Conservation (phyloP, 225 moss, liverwort and hornwort genomes). For the Pseudoscleropodium purum region DNA sequence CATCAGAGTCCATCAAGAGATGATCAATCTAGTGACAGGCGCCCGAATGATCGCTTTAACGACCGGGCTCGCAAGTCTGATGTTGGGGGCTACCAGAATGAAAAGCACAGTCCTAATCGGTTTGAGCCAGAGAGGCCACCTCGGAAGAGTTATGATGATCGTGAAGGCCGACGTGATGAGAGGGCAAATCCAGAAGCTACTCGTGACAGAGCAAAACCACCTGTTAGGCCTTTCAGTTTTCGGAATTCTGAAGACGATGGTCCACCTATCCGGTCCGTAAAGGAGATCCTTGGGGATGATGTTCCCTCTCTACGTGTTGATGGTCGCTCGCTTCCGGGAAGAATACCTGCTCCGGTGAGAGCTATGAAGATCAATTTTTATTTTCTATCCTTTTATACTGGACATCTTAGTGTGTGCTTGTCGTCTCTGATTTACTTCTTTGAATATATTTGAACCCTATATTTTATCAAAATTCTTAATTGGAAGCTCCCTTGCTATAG, state of each 20-base stretch:
- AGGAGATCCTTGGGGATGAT: constrained; percentile 77
- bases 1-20: constrained; percentile 40
- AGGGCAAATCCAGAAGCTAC: constrained; percentile 5
- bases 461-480: background rate
- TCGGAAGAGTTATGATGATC: constrained; percentile 45
- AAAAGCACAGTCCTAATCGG: constrained; percentile 37
- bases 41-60: constrained; percentile 19
- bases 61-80: constrained; percentile 51
- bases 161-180: constrained; percentile 36
- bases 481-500: background rate
- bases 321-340: constrained; percentile 10
- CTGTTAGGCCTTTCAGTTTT: constrained; percentile 29
- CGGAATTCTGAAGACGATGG: constrained; percentile 54
- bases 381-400: background rate
- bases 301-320: constrained; percentile 62
- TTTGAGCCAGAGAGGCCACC: constrained; percentile 30
- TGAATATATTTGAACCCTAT: background rate
- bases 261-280: constrained; percentile 69
- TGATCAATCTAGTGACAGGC: constrained; percentile 17
- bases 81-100: constrained; percentile 33
- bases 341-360: constrained; percentile 33
- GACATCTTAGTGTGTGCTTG: background rate
- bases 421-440: background rate
- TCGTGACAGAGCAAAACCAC: constrained; percentile 38
- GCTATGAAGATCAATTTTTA: background rate